These are phyloP conservation scores for Aspergillus hancockii DNA, from an alignment of 495 filamentous ascomycete genomes.

Conservation along the genomic window DNA sequence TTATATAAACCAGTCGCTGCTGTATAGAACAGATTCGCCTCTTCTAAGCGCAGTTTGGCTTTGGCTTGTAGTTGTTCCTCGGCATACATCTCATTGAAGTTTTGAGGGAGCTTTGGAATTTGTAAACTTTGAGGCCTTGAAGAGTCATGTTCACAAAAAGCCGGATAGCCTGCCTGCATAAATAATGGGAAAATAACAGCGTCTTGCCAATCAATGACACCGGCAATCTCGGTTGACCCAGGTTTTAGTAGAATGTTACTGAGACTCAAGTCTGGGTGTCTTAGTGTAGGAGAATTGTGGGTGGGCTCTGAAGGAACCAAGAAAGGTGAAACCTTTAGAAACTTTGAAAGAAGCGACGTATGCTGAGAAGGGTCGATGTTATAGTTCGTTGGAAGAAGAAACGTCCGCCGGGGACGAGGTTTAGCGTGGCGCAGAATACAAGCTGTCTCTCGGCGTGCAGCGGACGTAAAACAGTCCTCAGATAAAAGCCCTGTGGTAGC, in stretches of 20 bases:
- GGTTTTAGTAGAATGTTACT: slow-evolving; percentile 35
- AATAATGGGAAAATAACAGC: slow-evolving; percentile 30
- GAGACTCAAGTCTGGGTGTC: slow-evolving; percentile 37
- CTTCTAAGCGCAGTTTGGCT: slow-evolving; percentile 31
- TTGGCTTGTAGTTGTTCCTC: slow-evolving; percentile 30
- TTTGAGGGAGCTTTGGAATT: slow-evolving; percentile 31
- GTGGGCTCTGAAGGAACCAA: slow-evolving; percentile 24
- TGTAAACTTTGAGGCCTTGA: slow-evolving; percentile 33
- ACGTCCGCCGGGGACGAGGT: slow-evolving; percentile 34
- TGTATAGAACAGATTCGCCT: slow-evolving; percentile 42
- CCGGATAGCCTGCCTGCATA: slow-evolving; percentile 41
- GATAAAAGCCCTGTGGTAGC: slow-evolving; percentile 31
- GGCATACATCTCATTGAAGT: slow-evolving; percentile 30
- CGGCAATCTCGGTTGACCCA: slow-evolving; percentile 31
- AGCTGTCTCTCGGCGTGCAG: slow-evolving; percentile 35
- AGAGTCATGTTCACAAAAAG: slow-evolving; percentile 38
- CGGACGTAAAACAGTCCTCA: slow-evolving; percentile 31
- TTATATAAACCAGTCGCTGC: slow-evolving; percentile 37
- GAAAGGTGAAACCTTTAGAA: slow-evolving; percentile 31
- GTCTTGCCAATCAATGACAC: slow-evolving; percentile 42
- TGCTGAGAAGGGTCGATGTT: slow-evolving; percentile 32
- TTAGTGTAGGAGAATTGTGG: slow-evolving; percentile 26
- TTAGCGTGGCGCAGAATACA: slow-evolving; percentile 30
- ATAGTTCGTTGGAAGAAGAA: slow-evolving; percentile 34
- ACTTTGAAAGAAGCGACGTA: slow-evolving; percentile 30